Conservation (phyloP, 257 asterid genomes). For the Voacanga thouarsii region DNA sequence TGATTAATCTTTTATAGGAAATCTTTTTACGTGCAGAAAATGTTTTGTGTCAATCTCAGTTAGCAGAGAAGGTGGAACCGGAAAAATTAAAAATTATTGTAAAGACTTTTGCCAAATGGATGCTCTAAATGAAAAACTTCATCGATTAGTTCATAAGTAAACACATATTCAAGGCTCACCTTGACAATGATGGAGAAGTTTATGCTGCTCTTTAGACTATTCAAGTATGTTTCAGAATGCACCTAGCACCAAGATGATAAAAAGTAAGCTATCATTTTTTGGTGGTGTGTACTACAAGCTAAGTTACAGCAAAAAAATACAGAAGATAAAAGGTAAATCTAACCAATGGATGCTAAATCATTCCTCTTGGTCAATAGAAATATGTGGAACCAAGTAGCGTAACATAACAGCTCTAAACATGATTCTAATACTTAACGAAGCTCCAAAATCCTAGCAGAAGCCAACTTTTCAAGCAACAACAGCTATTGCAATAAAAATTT, state of each 20-base stretch:
- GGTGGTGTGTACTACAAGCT: neutral
- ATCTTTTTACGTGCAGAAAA: neutral
- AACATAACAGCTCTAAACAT: neutral
- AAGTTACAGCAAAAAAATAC: neutral
- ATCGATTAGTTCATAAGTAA: neutral
- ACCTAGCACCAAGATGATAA: conserved; percentile 50
- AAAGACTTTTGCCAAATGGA: neutral
- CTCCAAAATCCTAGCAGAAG: neutral
- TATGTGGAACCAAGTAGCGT: neutral
- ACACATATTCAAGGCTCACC: conserved; percentile 34
- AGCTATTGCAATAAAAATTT: neutral
- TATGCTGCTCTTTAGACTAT: conserved; percentile 64
- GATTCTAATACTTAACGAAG: neutral
- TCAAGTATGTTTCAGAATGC: conserved; percentile 78
- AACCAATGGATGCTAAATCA: neutral
- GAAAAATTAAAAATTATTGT: neutral
- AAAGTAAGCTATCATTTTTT: conserved; percentile 1
- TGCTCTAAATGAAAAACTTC: neutral
- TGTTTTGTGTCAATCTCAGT: neutral
- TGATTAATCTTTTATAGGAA: neutral
- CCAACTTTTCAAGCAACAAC: neutral
- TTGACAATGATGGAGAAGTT: conserved; percentile 73
- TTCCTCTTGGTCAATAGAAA: neutral
- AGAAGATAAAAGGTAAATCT: neutral
- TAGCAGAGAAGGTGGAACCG: neutral